Percentiles rank a stretch among this genome's conserved stretches.
Conservation (phyloP, 2,329 filamentous ascomycete genomes). For the Trichophyton schoenleinii region DNA sequence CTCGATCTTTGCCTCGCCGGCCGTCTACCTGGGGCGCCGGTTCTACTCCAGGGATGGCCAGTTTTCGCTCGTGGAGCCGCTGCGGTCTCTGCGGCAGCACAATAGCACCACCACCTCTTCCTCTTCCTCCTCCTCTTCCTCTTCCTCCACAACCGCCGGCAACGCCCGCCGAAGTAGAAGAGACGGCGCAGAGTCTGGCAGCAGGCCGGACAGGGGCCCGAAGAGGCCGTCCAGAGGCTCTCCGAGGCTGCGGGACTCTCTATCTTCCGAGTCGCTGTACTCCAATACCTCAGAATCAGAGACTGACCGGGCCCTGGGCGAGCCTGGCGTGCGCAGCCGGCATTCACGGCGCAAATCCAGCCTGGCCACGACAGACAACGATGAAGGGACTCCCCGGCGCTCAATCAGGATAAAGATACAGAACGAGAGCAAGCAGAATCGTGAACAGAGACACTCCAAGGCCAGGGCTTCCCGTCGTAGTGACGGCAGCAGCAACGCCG, state of each 20-base stretch:
- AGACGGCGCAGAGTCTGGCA: neutral
- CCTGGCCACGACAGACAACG: slow-evolving; percentile 13
- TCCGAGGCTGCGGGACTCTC: slow-evolving; percentile 22
- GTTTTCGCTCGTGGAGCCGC: slow-evolving; percentile 65
- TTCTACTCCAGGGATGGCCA: slow-evolving; percentile 69
- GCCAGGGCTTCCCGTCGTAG: slow-evolving; percentile 20
- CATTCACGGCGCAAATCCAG: slow-evolving; percentile 19
- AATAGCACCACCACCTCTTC: slow-evolving; percentile 2
- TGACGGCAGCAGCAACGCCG: slow-evolving; percentile 8
- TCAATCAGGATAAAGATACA: slow-evolving; percentile 87
- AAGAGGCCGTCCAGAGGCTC: slow-evolving; percentile 11
- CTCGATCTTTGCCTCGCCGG: slow-evolving; percentile 65
- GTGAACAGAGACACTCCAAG: slow-evolving; percentile 43
- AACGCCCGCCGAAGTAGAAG: neutral
- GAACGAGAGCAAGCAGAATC: slow-evolving; percentile 61
- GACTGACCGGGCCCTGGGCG: slow-evolving; percentile 26
- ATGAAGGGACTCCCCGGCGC: slow-evolving; percentile 56
- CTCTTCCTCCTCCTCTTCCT: slow-evolving; percentile 7
- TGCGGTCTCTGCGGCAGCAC: slow-evolving; percentile 46
- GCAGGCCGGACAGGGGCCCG: neutral
- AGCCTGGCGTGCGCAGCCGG: slow-evolving; percentile 14
- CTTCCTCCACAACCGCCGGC: neutral
- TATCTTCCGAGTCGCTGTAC: slow-evolving; percentile 33
- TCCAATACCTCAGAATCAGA: slow-evolving; percentile 47
- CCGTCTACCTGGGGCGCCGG: slow-evolving; percentile 67